Base-by-base conservation (phyloP, 179 eudicot species). In the Beta lomatogona region DNA sequence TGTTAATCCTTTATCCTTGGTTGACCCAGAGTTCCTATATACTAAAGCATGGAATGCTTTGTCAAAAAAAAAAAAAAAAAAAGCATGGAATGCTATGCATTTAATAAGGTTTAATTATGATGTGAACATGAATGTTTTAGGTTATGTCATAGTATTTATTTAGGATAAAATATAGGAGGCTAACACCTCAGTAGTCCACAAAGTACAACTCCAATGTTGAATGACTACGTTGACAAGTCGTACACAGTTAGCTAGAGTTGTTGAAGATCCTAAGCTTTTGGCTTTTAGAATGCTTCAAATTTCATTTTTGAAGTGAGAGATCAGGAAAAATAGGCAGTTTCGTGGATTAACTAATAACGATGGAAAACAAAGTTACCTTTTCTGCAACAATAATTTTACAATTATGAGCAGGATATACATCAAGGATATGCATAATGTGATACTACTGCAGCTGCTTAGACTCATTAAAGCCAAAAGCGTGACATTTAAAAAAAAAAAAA, bases 261-360 rank as follows among this genome's bases (percentile, higher is more conserved):
- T 76, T 84, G 83, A 77, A 71, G 69, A 84, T 84, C 83, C 83
- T 65, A 84, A 14, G 22, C 41, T 57, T 41, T 80, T 71, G 86
- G 77, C 86, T 71, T 80, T 61, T 73, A 5, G 73, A 83, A 80
- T 45, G 73, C 81, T 76, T 76, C 83, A 76, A 80, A 25, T 22
- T 81, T 84, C 81, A 76, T 36, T 36, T 36, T 36, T 36, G 41
- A 80, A 80, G 86, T 84, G 83, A 84, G 80, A 75, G 18, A 6
- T 83, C 77, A 76, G 77, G 22, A 79, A 79, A 80, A 31, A 44
- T 6, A 59, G 63, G 48, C 21, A 36, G 41, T 65, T 80, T 41
- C 50, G 8, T 66, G 67, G 52, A 58, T 58, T 75, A 57, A 11
- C 58, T 3, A 58, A 57, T 45, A 44, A 45, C 15, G 52, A 12